Percentiles rank a stretch among this genome's conserved stretches.
phyloP scores from a whole-genome alignment of 2,329 filamentous ascomycete genomes.

The Alternaria sp. region DNA sequence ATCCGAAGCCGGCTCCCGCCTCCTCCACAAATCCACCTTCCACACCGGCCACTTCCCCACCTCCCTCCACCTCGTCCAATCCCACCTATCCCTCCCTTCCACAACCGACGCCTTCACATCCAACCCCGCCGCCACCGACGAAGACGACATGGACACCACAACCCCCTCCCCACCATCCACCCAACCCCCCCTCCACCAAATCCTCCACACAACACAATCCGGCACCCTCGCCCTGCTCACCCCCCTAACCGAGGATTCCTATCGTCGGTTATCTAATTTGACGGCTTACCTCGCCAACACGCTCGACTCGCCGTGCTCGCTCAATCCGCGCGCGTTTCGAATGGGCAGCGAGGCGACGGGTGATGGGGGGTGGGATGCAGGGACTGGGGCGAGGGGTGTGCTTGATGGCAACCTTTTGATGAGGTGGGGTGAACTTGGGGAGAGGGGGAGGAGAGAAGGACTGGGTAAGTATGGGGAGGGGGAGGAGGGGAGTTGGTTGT shows the following conservation, averaged over 20 bases:
- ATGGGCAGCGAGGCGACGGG: constrained; percentile 53
- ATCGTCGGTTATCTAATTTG: constrained; percentile 82
- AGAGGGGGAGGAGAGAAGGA: constrained; percentile 73
- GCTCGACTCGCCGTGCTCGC: constrained; percentile 72
- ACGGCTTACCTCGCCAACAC: constrained; percentile 79
- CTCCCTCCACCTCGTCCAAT: constrained; percentile 76
- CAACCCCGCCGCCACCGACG: constrained; percentile 42
- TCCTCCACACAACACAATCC: constrained; percentile 56
- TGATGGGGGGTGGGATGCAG: constrained; percentile 37
- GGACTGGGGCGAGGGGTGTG: constrained; percentile 65
- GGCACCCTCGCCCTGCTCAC: constrained; percentile 80
- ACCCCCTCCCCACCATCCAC: background rate
- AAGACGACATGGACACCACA: background rate
- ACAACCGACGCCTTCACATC: constrained; percentile 32
- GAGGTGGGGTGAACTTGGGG: constrained; percentile 77
- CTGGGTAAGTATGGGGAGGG: constrained; percentile 74
- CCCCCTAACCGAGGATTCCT: constrained; percentile 77
- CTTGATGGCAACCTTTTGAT: constrained; percentile 80
- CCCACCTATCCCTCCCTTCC: constrained; percentile 59
- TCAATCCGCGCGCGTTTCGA: constrained; percentile 80
- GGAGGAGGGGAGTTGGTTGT: constrained; percentile 67
- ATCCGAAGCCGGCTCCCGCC: constrained; percentile 84
- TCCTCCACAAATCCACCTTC: constrained; percentile 88
- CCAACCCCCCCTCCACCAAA: constrained; percentile 32
- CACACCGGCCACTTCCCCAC: constrained; percentile 81